Conservation (phyloP, 2,329 filamentous ascomycete genomes). For the Neonectria neomacrospora region DNA sequence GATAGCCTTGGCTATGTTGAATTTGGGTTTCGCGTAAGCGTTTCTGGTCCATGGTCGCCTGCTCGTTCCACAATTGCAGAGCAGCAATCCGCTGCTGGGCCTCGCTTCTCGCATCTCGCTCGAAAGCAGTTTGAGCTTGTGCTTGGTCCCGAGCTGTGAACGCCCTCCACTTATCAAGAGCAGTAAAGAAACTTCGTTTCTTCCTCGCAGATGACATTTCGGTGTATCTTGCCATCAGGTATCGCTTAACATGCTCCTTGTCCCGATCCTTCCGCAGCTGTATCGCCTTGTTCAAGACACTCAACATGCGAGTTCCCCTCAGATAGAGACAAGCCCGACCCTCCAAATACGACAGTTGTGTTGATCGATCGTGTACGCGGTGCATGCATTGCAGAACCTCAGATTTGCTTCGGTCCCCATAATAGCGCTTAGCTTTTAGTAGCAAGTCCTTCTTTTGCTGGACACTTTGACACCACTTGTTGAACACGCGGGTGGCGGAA, state of each 20-base stretch:
- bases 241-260: conserved; percentile 46
- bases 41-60: conserved; percentile 31
- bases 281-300: conserved; percentile 42
- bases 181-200: conserved; percentile 47
- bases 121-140: conserved; percentile 29
- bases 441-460: conserved; percentile 36
- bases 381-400: conserved; percentile 29
- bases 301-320: conserved; percentile 43
- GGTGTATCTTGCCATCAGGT: conserved; percentile 51
- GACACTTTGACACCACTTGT: conserved; percentile 45
- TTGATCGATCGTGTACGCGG: conserved; percentile 23
- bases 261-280: conserved; percentile 42
- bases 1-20: conserved; percentile 34
- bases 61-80: conserved; percentile 38
- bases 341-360: conserved; percentile 35
- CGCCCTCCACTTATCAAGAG: conserved; percentile 48
- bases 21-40: conserved; percentile 33
- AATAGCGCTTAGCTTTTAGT: conserved; percentile 33
- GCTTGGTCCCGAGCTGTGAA: conserved; percentile 25
- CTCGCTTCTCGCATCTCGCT: conserved; percentile 30
- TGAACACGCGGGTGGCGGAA: conserved; percentile 41
- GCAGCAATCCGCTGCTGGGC: conserved; percentile 18
- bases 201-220: conserved; percentile 49
- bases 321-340: conserved; percentile 48
- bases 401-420: conserved; percentile 29